Base-by-base conservation (phyloP, 2,329 filamentous ascomycete genomes). In the Penicillium sp. region DNA sequence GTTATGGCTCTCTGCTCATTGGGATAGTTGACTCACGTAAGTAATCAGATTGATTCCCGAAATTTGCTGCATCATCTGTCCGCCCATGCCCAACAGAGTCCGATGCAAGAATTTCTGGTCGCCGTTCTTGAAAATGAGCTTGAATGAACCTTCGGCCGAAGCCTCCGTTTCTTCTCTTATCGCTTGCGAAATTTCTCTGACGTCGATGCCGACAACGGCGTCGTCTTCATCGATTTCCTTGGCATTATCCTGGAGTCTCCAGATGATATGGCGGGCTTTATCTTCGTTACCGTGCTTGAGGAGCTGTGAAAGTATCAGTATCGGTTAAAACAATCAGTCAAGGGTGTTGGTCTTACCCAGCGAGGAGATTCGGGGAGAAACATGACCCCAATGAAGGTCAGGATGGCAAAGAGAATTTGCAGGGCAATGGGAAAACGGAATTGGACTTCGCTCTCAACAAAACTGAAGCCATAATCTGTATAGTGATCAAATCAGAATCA, bases 331-430 rank as follows among this genome's bases (percentile, higher is more conserved):
- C 9, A 8, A 1, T 2, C 0, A 9, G 16, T n/a, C 9, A 22
- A 27, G 26, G 1, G 35, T 3, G 21, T 37, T n/a, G 5, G 10
- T 21, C 1, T 21, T 48, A 62, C 54, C 60, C 74, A 80, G 57
- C 77, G 71, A 14, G 79, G 77, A 1, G 76, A 79, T 63, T 80
- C 77, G 1, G 79, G 79, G 54, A 80, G 71, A 55, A 74, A 73
- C 13, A 71, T 63, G 11, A 67, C 37, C 2, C 62, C 62, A 13
- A 64, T 13, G 13, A 73, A 65, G 8, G 69, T 70, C 31, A 65
- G 6, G 5, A 71, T 57, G 10, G 68, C 63, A 41, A 71, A 72
- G 13, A 71, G 53, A n/a, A 70, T 70, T 58, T 73, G 71, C 3
- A 73, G 56, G 11, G 70, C 71, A 19, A 73, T 67, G 3, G 71